These are phyloP conservation scores for Cinnamomum chago DNA, from an alignment of 164 flowering plant genomes.

Conservation along the genomic window DNA sequence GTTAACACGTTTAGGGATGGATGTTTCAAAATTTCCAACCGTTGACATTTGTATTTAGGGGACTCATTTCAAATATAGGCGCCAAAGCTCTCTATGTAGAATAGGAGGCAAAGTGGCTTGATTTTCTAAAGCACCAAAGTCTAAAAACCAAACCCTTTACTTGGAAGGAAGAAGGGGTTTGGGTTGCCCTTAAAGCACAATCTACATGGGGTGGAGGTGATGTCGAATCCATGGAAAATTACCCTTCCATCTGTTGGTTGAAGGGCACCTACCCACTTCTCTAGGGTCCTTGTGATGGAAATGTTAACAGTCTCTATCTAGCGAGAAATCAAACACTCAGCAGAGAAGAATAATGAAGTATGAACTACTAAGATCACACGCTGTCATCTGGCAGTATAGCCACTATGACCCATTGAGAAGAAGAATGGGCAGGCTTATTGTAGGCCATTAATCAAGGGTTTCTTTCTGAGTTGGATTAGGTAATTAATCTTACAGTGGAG, in stretches of 20 bases:
- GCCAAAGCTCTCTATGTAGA: slow-evolving; percentile 5
- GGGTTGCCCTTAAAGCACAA: slow-evolving; percentile 18
- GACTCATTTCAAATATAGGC: slow-evolving; percentile 7
- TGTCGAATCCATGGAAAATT: neutral
- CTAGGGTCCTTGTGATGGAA: neutral
- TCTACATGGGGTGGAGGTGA: slow-evolving; percentile 3
- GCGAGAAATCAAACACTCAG: neutral
- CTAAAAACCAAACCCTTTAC: slow-evolving; percentile 1
- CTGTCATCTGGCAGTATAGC: too few relatives aligned
- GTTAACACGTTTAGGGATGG: neutral
- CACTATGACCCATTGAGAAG: too few relatives aligned
- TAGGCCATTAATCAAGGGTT: too few relatives aligned
- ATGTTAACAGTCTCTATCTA: neutral
- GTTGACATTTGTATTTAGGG: slow-evolving; percentile 1
- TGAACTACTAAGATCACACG: too few relatives aligned
- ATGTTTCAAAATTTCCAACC: slow-evolving; percentile 1
- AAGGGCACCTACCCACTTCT: slow-evolving; percentile 10
- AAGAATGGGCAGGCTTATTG: too few relatives aligned
- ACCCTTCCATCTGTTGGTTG: neutral
- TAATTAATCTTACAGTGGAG: too few relatives aligned
- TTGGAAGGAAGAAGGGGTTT: slow-evolving; percentile 8
- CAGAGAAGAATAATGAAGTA: neutral
- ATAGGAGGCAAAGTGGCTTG: neutral
- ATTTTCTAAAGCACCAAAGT: neutral
- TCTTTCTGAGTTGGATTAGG: too few relatives aligned